Evolutionary conservation across 2,329 filamentous ascomycete species (phyloP).

Genomic region (Aspergillus flavus): DNA sequence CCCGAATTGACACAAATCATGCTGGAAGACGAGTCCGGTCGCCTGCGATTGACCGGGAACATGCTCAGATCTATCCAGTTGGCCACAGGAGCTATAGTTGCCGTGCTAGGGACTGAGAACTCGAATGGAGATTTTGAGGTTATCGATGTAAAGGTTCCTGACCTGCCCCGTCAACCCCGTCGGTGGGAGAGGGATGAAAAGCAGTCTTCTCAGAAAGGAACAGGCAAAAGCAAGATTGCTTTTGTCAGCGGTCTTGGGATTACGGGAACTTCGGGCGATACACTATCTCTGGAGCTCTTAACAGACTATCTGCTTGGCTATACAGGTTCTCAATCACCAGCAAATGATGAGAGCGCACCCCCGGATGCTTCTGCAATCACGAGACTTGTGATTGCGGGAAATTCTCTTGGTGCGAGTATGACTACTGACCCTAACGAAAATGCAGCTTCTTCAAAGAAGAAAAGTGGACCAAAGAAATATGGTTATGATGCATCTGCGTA

Average conservation of each 20-base stretch:
- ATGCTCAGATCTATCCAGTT: conserved; percentile 69
- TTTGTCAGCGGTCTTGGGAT: conserved; percentile 88
- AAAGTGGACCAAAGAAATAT: conserved; percentile 73
- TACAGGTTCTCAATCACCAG: conserved; percentile 55
- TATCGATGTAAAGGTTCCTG: conserved; percentile 84
- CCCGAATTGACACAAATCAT: conserved; percentile 65
- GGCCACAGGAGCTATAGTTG: conserved; percentile 90
- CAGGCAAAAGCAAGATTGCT: conserved; percentile 69
- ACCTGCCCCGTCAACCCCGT: conserved; percentile 77
- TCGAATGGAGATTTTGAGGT: conserved; percentile 89
- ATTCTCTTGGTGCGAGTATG: conserved; percentile 66
- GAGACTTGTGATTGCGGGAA: conserved; percentile 86
- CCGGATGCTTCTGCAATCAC: conserved; percentile 62
- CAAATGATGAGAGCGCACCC: conserved; percentile 54
- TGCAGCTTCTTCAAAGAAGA: conserved; percentile 40
- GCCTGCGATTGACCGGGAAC: conserved; percentile 75
- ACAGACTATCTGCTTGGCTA: conserved; percentile 89
- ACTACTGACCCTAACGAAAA: conserved; percentile 32
- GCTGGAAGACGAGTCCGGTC: conserved; percentile 93
- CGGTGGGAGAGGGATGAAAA: conserved; percentile 69
- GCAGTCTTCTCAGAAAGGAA: conserved; percentile 42
- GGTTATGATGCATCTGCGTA: conserved; percentile 90
- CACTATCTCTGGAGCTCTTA: conserved; percentile 74
- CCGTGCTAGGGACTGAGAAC: conserved; percentile 94
- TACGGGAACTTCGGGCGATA: conserved; percentile 73